Base-by-base conservation (phyloP, 2,329 filamentous ascomycete species). In the Zymoseptoria crescenta region DNA sequence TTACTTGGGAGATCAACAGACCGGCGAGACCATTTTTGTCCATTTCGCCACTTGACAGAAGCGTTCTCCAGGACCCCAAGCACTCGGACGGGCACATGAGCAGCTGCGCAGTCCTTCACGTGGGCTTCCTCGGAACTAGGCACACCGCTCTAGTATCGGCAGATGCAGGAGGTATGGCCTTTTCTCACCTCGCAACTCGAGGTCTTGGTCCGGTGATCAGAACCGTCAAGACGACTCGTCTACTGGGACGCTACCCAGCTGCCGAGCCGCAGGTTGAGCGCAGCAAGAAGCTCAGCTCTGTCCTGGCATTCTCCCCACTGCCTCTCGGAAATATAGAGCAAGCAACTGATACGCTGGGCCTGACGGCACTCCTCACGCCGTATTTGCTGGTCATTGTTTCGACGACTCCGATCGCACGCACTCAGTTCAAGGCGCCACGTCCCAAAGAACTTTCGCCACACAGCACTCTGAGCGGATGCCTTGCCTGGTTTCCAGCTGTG, bases 401-500 rank as follows among this genome's bases (percentile, higher is more conserved):
- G 0, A 99, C 94, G 0, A 99, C 93, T 0, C 94, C 94, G 0
- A 83, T 97, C 41, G 94, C 95, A 3, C 92, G 96, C 72, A 99
- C 94, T 0, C 94, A 99, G 71, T 89, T 96, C 74, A 99, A 99
- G 75, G 87, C 91, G 20, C 85, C 91, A 1, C 82, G 94, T 27
- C 93, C 94, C 3, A 97, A 95, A 71, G 93, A 97, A 65, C 85
- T 97, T 8, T 86, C 86, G 28, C 89, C 90, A 1, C 93, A 99
- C 71, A 90, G 91, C 70, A 87, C 93, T 19, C 86, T 99, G 82
- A 96, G 89, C 54, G 95, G 93, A 2, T 96, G 93, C 67, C 76
- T 99, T 54, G 91, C 94, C 35, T 99, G 94, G 94, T 99, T 99
- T 71, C 94, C 94, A 1, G 91, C 92, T 1, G 94, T 99, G 52